Conservation (phyloP, 75 land plant genomes). For the Picea sitchensis region DNA sequence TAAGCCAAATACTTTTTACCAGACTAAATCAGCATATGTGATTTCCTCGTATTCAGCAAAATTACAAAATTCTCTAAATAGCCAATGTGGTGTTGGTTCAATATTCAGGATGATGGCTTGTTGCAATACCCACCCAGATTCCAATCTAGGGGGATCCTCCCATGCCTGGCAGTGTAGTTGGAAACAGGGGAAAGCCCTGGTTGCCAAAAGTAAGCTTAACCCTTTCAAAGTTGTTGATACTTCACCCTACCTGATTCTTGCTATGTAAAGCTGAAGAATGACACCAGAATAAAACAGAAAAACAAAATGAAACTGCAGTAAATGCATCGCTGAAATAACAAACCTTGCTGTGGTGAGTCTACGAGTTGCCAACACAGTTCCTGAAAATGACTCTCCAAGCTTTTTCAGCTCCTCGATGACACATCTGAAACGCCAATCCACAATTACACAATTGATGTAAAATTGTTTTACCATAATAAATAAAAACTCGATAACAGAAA, state of each 20-base stretch:
- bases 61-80: neutral
- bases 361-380: slow-evolving; percentile 45
- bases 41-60: neutral
- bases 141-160: no score
- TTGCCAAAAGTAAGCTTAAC: no score
- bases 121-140: no score
- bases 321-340: neutral
- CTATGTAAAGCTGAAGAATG: neutral
- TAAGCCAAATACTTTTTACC: neutral
- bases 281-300: neutral
- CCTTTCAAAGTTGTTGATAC: no score
- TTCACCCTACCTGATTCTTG: no score
- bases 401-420: slow-evolving; percentile 63
- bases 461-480: no score
- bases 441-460: neutral
- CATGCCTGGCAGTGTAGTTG: no score
- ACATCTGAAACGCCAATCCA: slow-evolving; percentile 49
- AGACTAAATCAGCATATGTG: neutral
- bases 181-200: no score
- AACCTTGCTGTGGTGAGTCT: slow-evolving; percentile 58
- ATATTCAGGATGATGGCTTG: no score
- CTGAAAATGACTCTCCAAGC: slow-evolving; percentile 59
- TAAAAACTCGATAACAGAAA: no score
- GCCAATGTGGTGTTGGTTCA: no score
- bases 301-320: slow-evolving; percentile 4